Base-by-base conservation (phyloP, 768 basidiomycete species). In the Phlebiopsis gigantea region DNA sequence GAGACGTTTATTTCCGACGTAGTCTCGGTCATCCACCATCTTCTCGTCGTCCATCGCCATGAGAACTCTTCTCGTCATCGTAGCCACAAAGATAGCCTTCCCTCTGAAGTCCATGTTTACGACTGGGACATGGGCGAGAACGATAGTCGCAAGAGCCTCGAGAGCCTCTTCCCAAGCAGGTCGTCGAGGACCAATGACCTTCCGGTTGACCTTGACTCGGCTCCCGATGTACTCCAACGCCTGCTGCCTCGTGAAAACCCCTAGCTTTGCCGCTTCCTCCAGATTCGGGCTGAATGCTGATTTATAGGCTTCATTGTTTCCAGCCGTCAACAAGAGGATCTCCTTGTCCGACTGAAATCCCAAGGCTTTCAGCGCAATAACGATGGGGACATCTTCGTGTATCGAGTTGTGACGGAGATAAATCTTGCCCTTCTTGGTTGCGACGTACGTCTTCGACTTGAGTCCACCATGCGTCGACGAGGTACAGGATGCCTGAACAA, bases 261-360 rank as follows among this genome's bases (percentile, higher is more conserved):
- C 85, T n/a, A 90, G 79, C 67, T 90, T 91, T 8, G 95, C 90
- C 1, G 94, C 88, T 58, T 98, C 96, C 71, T 99, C 97, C 17
- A 99, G 77, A 67, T 90, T 97, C 45, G 91, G 82, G 2, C 94
- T 85, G 71, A 99, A 98, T 0, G 87, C 79, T 21, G 78, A 79
- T 66, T 87, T 91, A 76, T 94, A 96, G 9, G 84, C 81, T 59
- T 97, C 95, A 34, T 90, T 88, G 63, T 84, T 89, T 5, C 97
- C 97, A 44, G 95, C 93, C 6, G 93, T 94, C 53, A 98, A 81
- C 22, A 98, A 80, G 24, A 98, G 82, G 45, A 98, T 96, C 68
- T 99, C 97, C 72, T 97, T 98, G 75, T 98, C 96, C 2, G 97
- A 94, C 63, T 95, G 92, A 61, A 97, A 85, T 2, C 96, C 94